Evolutionary conservation across 805 yeast genomes (phyloP).

Genomic region (Myxozyma mucilagina): DNA sequence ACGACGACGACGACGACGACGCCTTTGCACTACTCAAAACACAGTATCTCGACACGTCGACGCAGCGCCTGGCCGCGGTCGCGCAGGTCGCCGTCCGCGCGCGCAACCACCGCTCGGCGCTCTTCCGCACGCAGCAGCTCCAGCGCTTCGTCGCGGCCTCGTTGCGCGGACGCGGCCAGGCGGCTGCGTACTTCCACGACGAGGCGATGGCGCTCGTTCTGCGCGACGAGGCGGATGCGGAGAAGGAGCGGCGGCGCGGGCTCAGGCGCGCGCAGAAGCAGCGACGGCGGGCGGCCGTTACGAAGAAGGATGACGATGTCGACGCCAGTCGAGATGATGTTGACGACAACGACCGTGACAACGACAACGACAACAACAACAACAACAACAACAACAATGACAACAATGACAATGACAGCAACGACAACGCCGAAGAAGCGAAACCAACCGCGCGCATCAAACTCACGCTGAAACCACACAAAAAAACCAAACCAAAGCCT

Average conservation of each 20-base stretch:
- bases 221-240: conserved; percentile 25
- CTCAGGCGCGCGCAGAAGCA: conserved; percentile 21
- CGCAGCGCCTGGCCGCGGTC: conserved; percentile 9
- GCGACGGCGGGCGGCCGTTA: neutral
- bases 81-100: conserved; percentile 13
- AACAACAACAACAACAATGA: neutral
- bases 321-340: neutral
- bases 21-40: conserved; percentile 14
- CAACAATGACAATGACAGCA: neutral
- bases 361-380: neutral
- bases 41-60: conserved; percentile 4
- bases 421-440: neutral
- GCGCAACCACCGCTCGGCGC: conserved; percentile 9
- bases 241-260: conserved; percentile 24
- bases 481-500: conserved; percentile 13
- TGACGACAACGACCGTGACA: conserved; percentile 1
- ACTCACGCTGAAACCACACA: conserved; percentile 13
- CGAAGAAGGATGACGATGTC: neutral
- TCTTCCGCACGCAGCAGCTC: conserved; percentile 10
- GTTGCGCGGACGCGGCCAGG: conserved; percentile 26
- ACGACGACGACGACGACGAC: neutral
- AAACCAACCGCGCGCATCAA: neutral
- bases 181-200: conserved; percentile 20
- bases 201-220: conserved; percentile 28
- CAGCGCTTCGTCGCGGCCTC: conserved; percentile 10